Base-by-base conservation (phyloP, 148 eudicot genomes). In the Camellia granthamiana region DNA sequence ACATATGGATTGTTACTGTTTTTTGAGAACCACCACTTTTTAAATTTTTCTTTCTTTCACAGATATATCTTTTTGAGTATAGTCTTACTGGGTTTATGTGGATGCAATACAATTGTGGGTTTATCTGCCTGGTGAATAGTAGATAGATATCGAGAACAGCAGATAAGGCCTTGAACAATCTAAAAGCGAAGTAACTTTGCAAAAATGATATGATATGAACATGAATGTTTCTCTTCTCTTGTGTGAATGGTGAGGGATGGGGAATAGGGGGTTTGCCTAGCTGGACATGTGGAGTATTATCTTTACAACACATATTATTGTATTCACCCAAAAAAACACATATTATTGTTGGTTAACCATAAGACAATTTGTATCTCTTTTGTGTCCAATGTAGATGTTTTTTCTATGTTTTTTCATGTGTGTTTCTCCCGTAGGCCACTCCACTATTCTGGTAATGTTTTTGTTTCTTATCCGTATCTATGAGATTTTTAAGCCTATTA, bases 401-500 rank as follows among this genome's bases (percentile, higher is more conserved):
- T 6, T 2, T 75, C 23, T 54, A 0, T 59, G 23, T 59, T 58
- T 59, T 41, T 7, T 59, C 49, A n/a, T 21, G 41, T 61, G 14
- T 59, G 66, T 60, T 60, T 75, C 78, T 60, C 16, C 54, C 46
- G 30, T 6, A 12, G 16, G 54, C 46, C 55, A 62, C 13, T 42
- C 18, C 43, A 62, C 15, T 42, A 11, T 49, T 65, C 54, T 62
- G 69, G 72, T 66, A 18, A 10, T 13, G 21, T 47, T 62, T 8
- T 62, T 23, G 54, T 52, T 51, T 61, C 2, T 61, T 19, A 68
- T 51, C 2, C 46, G 21, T 62, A 47, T 46, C 21, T 68, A 79
- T 70, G 81, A 68, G 47, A 46, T 43, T 75, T 52, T 66, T 75
- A 66, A 75, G 65, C 58, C 1, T 63, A 67, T 47, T 59, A 19